Base-by-base conservation (phyloP, 2,329 filamentous ascomycete species). In the Lecanicillium sp. region DNA sequence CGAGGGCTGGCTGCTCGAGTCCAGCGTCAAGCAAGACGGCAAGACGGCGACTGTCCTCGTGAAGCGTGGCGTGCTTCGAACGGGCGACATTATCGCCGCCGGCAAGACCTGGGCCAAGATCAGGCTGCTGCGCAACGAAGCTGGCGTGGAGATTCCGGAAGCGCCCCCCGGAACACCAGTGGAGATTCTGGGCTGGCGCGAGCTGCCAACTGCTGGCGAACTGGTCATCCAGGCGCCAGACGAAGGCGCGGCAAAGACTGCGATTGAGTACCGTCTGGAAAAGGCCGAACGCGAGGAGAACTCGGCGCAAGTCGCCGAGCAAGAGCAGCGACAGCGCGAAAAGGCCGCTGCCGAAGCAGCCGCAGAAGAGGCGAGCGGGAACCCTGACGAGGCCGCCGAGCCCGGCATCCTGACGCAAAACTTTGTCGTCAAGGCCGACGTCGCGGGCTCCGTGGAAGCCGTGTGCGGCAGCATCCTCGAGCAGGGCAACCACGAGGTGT, bases 1-100 rank as follows among this genome's bases (percentile, higher is more conserved):
- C 7, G 92, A 98, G 64, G 92, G 92, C 13, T 96, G 89, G 87
- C 74, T 98, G 14, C 74, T 98, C 5, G 92, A 98, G 65, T 87
- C 87, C 29, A 87, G 85, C 39, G 84, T 94, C 13, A 96, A 94
- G 64, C 75, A 78, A 14, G 76, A 81, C 29, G 92, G 92, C 29
- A 86, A 86, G 49, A 82, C 86, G 9, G 92, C 92, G 4, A 96
- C 92, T 0, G 76, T 96, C 1, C 79, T 98, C 5, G 81, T 98
- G 38, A 84, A 87, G 49, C 80, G 87, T 42, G 92, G 92, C 35
- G 97, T 89, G 0, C 70, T 98, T 29, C 78, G 79, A 6, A 71
- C 74, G 1, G 92, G 92, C 14, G 84, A 94, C 57, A 72, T 85
- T 40, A 77, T 98, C 37, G 87, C 94, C 9, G 92, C 92, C 2